phyloP scores from a whole-genome alignment of 768 basidiomycete species.

The Boletus eberwhitei region DNA sequence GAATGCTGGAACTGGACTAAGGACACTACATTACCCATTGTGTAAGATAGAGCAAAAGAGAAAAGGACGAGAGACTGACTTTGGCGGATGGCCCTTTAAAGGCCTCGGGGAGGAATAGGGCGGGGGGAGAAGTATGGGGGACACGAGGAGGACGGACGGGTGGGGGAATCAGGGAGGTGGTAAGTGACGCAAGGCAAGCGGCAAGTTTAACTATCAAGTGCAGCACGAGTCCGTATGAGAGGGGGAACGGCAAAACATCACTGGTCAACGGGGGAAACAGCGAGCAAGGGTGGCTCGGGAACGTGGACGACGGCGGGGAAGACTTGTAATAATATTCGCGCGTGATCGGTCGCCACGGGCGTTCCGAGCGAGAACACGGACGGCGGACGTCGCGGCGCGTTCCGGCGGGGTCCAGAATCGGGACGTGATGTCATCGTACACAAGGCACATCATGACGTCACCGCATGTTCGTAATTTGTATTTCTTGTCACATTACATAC shows the following conservation, averaged over 20 bases:
- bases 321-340: not conserved
- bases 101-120: conserved; percentile 22
- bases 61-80: conserved; percentile 21
- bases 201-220: conserved; percentile 6
- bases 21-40: conserved; percentile 34
- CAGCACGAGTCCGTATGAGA: conserved; percentile 17
- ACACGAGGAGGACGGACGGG: conserved; percentile 28
- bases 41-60: conserved; percentile 3
- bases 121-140: conserved; percentile 25
- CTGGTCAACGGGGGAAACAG: conserved; percentile 9
- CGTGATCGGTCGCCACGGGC: conserved; percentile 21
- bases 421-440: conserved; percentile 29
- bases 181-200: conserved; percentile 26
- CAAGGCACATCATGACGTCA: conserved; percentile 31
- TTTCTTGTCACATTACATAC: not conserved
- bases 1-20: conserved; percentile 28
- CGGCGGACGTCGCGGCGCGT: conserved; percentile 24
- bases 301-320: conserved; percentile 23
- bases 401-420: conserved; percentile 29
- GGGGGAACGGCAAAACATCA: conserved; percentile 7
- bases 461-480: not conserved
- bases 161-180: conserved; percentile 17
- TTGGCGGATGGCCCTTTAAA: conserved; percentile 17
- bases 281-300: conserved; percentile 13
- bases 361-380: conserved; percentile 7